Evolutionary conservation across 306 rosid species (phyloP).

Genomic region (Nissolia schottii): DNA sequence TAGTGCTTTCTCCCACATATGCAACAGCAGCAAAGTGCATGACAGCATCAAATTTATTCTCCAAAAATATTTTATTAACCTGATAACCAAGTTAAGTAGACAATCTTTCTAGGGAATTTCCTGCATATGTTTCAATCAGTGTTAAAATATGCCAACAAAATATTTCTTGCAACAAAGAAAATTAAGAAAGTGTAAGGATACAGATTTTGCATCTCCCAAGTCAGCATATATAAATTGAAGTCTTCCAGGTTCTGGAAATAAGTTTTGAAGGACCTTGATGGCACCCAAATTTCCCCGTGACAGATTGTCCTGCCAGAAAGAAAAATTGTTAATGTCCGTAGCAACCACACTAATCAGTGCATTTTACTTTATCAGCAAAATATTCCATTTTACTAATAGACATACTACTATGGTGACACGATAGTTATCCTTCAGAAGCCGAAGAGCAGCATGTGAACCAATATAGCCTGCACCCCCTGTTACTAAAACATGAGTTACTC

Average conservation of each 20-base stretch:
- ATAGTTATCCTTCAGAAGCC: constrained; percentile 69
- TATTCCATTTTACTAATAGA: constrained; percentile 3
- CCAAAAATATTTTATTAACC: constrained; percentile 82
- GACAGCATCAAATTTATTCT: constrained; percentile 93
- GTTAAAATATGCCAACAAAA: not conserved
- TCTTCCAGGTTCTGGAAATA: constrained; percentile 85
- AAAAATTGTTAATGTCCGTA: constrained; percentile 8
- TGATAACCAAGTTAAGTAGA: constrained; percentile 52
- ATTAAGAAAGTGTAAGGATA: constrained; percentile 55
- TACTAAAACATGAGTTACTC: constrained; percentile 86
- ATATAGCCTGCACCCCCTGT: constrained; percentile 98
- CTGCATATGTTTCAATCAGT: not conserved
- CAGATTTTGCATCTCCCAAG: constrained; percentile 73
- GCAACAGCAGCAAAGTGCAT: constrained; percentile 99
- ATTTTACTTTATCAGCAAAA: constrained; percentile 10
- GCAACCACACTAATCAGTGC: not conserved
- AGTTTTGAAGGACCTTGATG: constrained; percentile 64
- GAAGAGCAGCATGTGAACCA: constrained; percentile 87
- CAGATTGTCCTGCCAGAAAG: constrained; percentile 68
- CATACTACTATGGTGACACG: constrained; percentile 97
- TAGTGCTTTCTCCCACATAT: constrained; percentile 97
- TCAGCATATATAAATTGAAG: constrained; percentile 94
- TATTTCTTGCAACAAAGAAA: constrained; percentile 1
- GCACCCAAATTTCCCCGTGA: constrained; percentile 97
- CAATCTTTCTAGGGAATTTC: constrained; percentile 1